A percentile compares a stretch with the other conserved stretches of the same genome.
Evolutionary conservation across 768 basidiomycete species (phyloP).

Genomic region (Paxillus rubicundulus): DNA sequence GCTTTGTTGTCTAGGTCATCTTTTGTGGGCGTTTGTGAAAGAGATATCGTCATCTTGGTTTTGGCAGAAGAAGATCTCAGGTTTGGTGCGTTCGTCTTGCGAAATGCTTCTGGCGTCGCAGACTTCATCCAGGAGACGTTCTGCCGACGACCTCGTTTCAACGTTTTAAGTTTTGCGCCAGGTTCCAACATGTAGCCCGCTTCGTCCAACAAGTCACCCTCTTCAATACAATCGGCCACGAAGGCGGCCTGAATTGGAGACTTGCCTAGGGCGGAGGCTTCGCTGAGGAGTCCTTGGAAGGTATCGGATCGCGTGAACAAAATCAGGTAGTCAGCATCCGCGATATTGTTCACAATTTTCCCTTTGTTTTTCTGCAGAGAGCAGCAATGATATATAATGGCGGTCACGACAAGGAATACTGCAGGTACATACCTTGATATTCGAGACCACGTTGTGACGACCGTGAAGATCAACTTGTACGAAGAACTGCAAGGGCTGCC

Average conservation of each 20-base stretch:
- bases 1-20: constrained; percentile 1
- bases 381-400: not conserved
- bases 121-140: constrained; percentile 10
- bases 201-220: constrained; percentile 43
- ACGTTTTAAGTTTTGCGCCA: constrained; percentile 17
- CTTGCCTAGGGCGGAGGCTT: constrained; percentile 35
- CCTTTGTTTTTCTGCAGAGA: constrained; percentile 62
- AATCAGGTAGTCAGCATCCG: constrained; percentile 59
- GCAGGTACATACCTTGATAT: constrained; percentile 54
- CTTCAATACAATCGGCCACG: constrained; percentile 49
- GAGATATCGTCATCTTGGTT: not conserved
- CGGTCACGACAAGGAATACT: not conserved
- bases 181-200: constrained; percentile 43
- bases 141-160: constrained; percentile 27
- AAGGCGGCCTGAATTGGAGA: constrained; percentile 53
- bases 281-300: constrained; percentile 46
- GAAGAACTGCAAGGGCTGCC: constrained; percentile 51
- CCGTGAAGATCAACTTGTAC: constrained; percentile 67
- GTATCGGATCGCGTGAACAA: constrained; percentile 50
- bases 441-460: constrained; percentile 45
- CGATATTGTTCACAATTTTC: constrained; percentile 49
- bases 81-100: constrained; percentile 3
- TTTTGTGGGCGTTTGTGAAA: constrained; percentile 9
- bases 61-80: constrained; percentile 5
- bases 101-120: constrained; percentile 9